These are phyloP conservation scores for Candida sojae DNA, from an alignment of 1,139 yeast species.

Conservation along the genomic window DNA sequence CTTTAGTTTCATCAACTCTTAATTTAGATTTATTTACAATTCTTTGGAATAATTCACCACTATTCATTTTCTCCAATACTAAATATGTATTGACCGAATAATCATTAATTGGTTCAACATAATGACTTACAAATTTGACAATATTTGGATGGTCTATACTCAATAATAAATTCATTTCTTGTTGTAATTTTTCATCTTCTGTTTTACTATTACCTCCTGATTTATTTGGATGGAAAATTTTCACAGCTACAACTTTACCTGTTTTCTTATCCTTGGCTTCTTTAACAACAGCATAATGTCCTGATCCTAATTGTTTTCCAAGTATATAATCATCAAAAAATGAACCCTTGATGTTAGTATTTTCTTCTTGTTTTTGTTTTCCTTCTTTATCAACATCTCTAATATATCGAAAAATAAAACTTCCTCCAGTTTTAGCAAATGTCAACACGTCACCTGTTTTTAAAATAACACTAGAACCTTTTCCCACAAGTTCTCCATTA, in stretches of 20 bases:
- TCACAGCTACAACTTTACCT: constrained; percentile 68
- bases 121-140: constrained; percentile 64
- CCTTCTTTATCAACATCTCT: constrained; percentile 20
- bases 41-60: constrained; percentile 74
- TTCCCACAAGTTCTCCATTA: constrained; percentile 57
- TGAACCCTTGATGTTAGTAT: constrained; percentile 24
- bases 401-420: constrained; percentile 55
- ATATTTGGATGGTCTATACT: constrained; percentile 72
- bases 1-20: constrained; percentile 61
- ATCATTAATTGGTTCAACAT: constrained; percentile 65
- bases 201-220: constrained; percentile 22
- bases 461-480: constrained; percentile 47
- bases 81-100: constrained; percentile 59
- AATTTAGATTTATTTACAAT: constrained; percentile 63
- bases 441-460: constrained; percentile 65
- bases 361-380: constrained; percentile 2
- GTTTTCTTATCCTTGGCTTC: constrained; percentile 61
- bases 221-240: constrained; percentile 72
- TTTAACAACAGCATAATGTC: constrained; percentile 78
- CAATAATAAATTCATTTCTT: constrained; percentile 66
- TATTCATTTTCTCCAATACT: constrained; percentile 71
- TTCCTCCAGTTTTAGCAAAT: constrained; percentile 61
- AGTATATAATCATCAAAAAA: constrained; percentile 63
- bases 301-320: constrained; percentile 67
- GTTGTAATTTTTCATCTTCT: constrained; percentile 59